Conservation (phyloP, 1,284 basidiomycete genomes). For the Erythrobasidium hasegawianum region DNA sequence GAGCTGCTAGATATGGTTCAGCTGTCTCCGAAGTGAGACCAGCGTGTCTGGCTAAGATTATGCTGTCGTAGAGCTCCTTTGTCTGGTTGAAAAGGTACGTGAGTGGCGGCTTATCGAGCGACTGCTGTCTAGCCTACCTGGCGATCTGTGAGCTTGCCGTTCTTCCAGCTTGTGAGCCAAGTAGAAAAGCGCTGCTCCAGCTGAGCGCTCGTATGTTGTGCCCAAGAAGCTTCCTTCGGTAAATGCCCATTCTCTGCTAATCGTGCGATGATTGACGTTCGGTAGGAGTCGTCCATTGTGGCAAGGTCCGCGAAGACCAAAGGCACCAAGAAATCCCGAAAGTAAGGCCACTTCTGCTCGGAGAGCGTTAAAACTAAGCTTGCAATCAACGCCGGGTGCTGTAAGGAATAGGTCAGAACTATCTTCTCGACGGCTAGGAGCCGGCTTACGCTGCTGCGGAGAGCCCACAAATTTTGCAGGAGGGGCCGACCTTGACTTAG, state of each 20-base stretch:
- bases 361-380: constrained; percentile 9
- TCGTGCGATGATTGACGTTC: constrained; percentile 8
- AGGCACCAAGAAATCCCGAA: constrained; percentile 21
- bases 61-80: constrained; percentile 38
- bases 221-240: neutral
- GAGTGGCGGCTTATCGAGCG: neutral
- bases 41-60: constrained; percentile 4
- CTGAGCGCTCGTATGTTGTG: neutral
- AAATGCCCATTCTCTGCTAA: constrained; percentile 5
- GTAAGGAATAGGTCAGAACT: neutral
- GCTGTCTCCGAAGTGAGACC: neutral
- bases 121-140: constrained; percentile 27
- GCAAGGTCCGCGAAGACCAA: neutral
- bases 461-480: constrained; percentile 7
- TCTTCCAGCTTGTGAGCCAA: constrained; percentile 33
- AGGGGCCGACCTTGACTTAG: constrained; percentile 11
- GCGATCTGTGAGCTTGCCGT: constrained; percentile 20
- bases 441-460: neutral
- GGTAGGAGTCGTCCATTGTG: neutral
- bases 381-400: constrained; percentile 1
- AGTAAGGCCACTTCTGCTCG: constrained; percentile 19
- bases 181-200: constrained; percentile 4
- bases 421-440: neutral
- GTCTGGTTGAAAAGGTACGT: constrained; percentile 15
- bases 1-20: neutral